phyloP scores from a whole-genome alignment of 1,284 basidiomycete genomes.

The Hemileia vastatrix region DNA sequence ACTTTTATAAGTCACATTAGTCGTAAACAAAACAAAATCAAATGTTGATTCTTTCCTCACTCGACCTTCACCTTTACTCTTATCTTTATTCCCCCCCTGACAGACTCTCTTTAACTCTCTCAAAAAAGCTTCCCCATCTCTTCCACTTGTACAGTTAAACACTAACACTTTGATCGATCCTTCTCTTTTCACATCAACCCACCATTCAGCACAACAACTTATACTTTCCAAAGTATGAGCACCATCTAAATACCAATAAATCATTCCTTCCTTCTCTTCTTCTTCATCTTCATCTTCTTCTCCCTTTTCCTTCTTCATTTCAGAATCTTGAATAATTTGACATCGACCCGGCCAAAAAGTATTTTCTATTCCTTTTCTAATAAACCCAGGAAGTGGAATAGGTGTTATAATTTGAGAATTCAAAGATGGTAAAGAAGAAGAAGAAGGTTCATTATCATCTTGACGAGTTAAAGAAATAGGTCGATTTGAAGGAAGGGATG shows the following conservation, averaged over 20 bases:
- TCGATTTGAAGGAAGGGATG: constrained; percentile 24
- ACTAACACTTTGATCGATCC: constrained; percentile 50
- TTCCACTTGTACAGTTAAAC: constrained; percentile 92
- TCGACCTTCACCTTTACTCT: too few relatives aligned
- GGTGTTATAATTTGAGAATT: not conserved
- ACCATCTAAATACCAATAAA: constrained; percentile 92
- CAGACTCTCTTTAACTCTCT: constrained; percentile 53
- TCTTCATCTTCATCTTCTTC: too few relatives aligned
- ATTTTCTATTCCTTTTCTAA: constrained; percentile 57
- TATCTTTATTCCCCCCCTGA: constrained; percentile 29
- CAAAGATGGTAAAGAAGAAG: not conserved
- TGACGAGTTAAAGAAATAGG: not conserved
- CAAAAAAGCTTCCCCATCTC: constrained; percentile 68
- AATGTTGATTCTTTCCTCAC: constrained; percentile 54
- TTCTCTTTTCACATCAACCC: constrained; percentile 28
- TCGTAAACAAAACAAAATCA: constrained; percentile 80
- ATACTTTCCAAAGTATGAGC: constrained; percentile 91
- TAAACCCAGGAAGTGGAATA: constrained; percentile 50
- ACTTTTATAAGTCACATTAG: constrained; percentile 84
- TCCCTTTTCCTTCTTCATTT: constrained; percentile 41
- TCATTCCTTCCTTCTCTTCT: too few relatives aligned
- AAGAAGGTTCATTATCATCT: not conserved
- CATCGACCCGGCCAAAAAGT: constrained; percentile 95
- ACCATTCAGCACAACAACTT: constrained; percentile 79
- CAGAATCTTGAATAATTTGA: constrained; percentile 62